phyloP scores from a whole-genome alignment of 345 rosid genomes.

The Dimocarpus longan region DNA sequence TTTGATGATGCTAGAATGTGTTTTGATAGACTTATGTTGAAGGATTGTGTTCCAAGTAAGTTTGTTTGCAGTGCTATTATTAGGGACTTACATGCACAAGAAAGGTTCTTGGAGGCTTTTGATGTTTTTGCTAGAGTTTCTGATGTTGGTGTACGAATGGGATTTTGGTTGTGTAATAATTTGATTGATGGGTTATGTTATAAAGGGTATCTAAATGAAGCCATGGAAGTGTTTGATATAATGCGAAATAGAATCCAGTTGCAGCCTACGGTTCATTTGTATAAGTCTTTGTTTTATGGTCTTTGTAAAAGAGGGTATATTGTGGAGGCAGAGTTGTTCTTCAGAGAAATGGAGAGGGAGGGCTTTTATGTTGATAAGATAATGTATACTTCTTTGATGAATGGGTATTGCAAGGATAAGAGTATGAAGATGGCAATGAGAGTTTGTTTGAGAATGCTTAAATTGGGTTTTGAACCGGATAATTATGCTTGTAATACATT shows the following conservation, averaged over 20 bases:
- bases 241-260: constrained; percentile 44
- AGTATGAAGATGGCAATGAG: constrained; percentile 64
- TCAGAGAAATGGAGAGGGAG: constrained; percentile 52
- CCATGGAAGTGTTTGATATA: constrained; percentile 47
- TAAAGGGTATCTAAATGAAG: constrained; percentile 55
- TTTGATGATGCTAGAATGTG: constrained; percentile 50
- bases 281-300: constrained; percentile 64
- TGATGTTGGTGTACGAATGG: constrained; percentile 35
- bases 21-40: constrained; percentile 48
- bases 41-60: constrained; percentile 36
- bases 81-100: constrained; percentile 41
- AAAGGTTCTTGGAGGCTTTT: constrained; percentile 54
- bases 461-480: constrained; percentile 58
- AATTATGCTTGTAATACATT: constrained; percentile 55
- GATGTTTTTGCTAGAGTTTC: constrained; percentile 36
- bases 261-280: constrained; percentile 42
- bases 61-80: constrained; percentile 44
- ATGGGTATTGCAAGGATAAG: constrained; percentile 50
- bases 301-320: constrained; percentile 54
- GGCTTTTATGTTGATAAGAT: constrained; percentile 55
- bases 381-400: constrained; percentile 62
- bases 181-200: constrained; percentile 53
- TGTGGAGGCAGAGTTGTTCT: constrained; percentile 54
- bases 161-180: constrained; percentile 42
- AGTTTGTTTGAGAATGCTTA: constrained; percentile 62